These are phyloP conservation scores for Nitzschia sp. DNA, from an alignment of 108 stramenopile genomes.

Conservation along the genomic window DNA sequence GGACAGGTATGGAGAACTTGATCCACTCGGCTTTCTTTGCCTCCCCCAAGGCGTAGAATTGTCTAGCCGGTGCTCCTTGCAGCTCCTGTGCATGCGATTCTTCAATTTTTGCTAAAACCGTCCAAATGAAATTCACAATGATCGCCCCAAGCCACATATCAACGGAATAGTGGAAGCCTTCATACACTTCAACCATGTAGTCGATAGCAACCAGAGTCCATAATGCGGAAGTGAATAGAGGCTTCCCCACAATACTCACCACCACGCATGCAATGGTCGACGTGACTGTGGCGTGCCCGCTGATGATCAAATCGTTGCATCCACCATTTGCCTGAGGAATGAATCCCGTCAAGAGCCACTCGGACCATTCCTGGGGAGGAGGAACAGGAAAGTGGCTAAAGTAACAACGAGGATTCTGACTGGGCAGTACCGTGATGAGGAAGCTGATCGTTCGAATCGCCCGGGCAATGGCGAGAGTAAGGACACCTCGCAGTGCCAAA, in stretches of 20 bases:
- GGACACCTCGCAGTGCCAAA: conserved; percentile 53
- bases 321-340: conserved; percentile 70
- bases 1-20: conserved; percentile 57
- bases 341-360: conserved; percentile 75
- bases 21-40: conserved; percentile 30
- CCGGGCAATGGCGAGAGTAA: conserved; percentile 62
- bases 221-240: conserved; percentile 55
- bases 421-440: conserved; percentile 73
- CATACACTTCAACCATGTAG: conserved; percentile 75
- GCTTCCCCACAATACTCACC: conserved; percentile 53
- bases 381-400: conserved; percentile 60
- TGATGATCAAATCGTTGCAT: conserved; percentile 84
- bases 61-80: not conserved
- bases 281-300: conserved; percentile 83
- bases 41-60: conserved; percentile 27
- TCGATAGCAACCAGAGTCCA: conserved; percentile 75
- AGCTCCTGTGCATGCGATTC: not conserved
- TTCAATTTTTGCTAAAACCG: conserved; percentile 49
- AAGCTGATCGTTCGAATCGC: conserved; percentile 72
- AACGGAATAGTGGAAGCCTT: conserved; percentile 85
- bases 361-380: conserved; percentile 59
- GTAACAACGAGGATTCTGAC: conserved; percentile 67
- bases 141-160: conserved; percentile 86
- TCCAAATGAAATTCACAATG: conserved; percentile 70
- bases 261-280: conserved; percentile 68